Conservation (phyloP, 106 monocot genomes). For the Apostasia ramifera region DNA sequence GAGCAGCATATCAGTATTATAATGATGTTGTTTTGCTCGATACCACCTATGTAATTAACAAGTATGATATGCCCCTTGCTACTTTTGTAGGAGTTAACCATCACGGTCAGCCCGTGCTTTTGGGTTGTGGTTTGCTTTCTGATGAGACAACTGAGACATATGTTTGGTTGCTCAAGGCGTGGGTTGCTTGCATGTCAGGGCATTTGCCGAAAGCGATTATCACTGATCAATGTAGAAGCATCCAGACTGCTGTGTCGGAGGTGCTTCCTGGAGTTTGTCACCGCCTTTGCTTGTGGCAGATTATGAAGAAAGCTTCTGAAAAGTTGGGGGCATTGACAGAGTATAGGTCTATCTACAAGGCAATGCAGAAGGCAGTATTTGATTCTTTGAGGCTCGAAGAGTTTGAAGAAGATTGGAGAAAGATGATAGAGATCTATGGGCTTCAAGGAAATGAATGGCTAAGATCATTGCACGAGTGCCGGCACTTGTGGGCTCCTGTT, state of each 20-base stretch:
- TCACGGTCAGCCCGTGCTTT: constrained; percentile 38
- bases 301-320: constrained; percentile 39
- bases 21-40: constrained; percentile 35
- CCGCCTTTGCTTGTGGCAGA: constrained; percentile 41
- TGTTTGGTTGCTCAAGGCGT: constrained; percentile 46
- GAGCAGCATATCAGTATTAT: constrained; percentile 40
- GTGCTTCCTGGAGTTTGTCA: constrained; percentile 39
- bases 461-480: constrained; percentile 30
- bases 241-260: constrained; percentile 31
- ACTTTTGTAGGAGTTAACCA: constrained; percentile 52
- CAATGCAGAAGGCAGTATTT: constrained; percentile 48
- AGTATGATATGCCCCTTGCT: constrained; percentile 29
- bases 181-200: constrained; percentile 48
- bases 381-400: constrained; percentile 42
- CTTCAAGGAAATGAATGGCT: constrained; percentile 52
- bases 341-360: constrained; percentile 29
- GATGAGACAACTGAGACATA: constrained; percentile 49
- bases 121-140: constrained; percentile 11
- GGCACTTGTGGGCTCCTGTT: constrained; percentile 40
- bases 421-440: constrained; percentile 35
- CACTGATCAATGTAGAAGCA: constrained; percentile 31
- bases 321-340: constrained; percentile 35
- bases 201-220: constrained; percentile 36
- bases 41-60: constrained; percentile 18
- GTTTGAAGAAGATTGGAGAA: constrained; percentile 48